Base-by-base conservation (phyloP, 2,329 filamentous ascomycete genomes). In the Juglanconis juglandina region DNA sequence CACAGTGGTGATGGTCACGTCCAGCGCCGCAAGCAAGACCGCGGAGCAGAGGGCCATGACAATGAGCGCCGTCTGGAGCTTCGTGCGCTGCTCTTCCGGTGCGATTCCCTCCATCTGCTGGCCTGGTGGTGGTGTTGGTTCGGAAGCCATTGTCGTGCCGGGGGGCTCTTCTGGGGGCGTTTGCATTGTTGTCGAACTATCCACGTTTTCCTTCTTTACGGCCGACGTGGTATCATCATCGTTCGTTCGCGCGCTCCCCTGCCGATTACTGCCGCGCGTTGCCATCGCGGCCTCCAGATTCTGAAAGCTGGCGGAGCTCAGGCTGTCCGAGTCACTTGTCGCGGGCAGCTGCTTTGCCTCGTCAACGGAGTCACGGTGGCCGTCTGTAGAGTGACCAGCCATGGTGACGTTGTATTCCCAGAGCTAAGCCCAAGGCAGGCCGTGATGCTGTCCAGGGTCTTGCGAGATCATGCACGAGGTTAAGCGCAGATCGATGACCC, bases 1-100 rank as follows among this genome's bases (percentile, higher is more conserved):
- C 0, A 86, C 86, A 1, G 85, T 81, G 35, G 87, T 76, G 66
- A 87, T 86, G 14, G 84, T 86, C 4, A 80, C 69, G 67, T 81
- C 83, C 66, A 82, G 75, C 0, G 79, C 76, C 3, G 77, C 70
- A 5, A 81, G 72, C 62, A 80, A 78, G 10, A 80, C 68, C 62
- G 66, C 72, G n/a, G 66, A 70, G 66, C 67, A 75, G 13, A 80
- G 75, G 5, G 76, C 72, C 3, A 68, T 17, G 67, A 80, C 73
- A 58, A 79, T 70, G 35, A 75, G 58, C 1, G 68, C 59, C 8
- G 72, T 75, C 61, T 75, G 64, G 9, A 71, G 62, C 1, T 53
- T 56, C 1, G 71, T 71, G 59, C 71, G 70, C 9, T 61, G 59
- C 14, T 68, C 69, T 58, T 74, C 70, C 0, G 69, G 69, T 11